Percentiles rank a stretch among this genome's conserved stretches.
Conservation (phyloP, 192 early-diverging fungal genomes). For the Coemansia sp. region DNA sequence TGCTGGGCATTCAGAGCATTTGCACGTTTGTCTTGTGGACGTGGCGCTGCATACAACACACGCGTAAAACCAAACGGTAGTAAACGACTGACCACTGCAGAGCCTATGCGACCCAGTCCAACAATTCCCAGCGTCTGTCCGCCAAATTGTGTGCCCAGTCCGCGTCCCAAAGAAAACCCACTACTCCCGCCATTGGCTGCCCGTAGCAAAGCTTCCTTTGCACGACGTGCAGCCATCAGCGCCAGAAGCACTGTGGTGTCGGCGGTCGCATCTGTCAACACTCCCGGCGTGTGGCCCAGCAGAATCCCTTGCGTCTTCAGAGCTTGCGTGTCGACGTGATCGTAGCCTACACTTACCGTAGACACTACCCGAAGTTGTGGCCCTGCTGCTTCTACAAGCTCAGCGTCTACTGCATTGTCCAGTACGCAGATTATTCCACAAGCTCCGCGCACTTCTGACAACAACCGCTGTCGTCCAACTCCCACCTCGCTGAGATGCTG, state of each 20-base stretch:
- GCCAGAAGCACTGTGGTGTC: constrained; percentile 76
- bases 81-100: constrained; percentile 69
- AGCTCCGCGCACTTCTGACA: constrained; percentile 48
- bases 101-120: constrained; percentile 81
- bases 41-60: constrained; percentile 64
- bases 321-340: constrained; percentile 69
- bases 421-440: constrained; percentile 67
- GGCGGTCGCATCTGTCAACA: constrained; percentile 85
- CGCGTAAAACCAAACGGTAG: constrained; percentile 66
- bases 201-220: constrained; percentile 58
- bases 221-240: constrained; percentile 67
- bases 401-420: constrained; percentile 71
- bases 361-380: constrained; percentile 68
- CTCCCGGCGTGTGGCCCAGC: constrained; percentile 83
- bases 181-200: constrained; percentile 13
- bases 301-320: constrained; percentile 52
- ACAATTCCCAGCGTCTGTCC: constrained; percentile 82
- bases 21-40: constrained; percentile 54
- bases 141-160: constrained; percentile 69
- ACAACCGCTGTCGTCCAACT: constrained; percentile 57
- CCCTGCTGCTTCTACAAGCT: constrained; percentile 67
- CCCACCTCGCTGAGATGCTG: constrained; percentile 57
- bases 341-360: constrained; percentile 79
- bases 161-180: constrained; percentile 25
- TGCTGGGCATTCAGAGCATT: constrained; percentile 51